Evolutionary conservation across 164 flowering plant genomes (phyloP).

Genomic region (Stephania yunnanensis): DNA sequence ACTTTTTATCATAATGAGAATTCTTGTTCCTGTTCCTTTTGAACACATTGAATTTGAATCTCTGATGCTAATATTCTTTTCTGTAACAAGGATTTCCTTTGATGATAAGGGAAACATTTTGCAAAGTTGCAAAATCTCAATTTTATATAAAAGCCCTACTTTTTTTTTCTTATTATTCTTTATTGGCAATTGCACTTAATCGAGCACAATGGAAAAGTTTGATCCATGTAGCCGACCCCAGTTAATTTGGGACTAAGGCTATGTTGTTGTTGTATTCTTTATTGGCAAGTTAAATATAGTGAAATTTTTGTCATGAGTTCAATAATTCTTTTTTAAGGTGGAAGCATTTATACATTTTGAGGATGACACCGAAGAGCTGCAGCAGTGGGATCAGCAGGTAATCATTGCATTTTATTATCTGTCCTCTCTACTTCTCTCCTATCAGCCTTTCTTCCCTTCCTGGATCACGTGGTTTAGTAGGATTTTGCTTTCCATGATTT

Average conservation of each 20-base stretch:
- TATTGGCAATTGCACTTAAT: too few species aligned
- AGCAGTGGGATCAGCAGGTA: conserved; percentile 99
- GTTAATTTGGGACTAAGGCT: too few species aligned
- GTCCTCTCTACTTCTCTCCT: not conserved
- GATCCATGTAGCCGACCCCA: too few species aligned
- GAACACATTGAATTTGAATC: not conserved
- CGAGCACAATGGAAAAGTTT: too few species aligned
- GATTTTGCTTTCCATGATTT: not conserved
- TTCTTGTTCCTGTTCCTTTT: not conserved
- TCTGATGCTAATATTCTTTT: not conserved
- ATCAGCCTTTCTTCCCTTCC: not conserved
- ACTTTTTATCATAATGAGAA: not conserved
- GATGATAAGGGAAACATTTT: not conserved
- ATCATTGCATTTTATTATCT: not conserved
- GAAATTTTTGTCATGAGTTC: not conserved
- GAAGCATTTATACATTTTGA: conserved; percentile 98
- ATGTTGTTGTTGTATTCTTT: too few species aligned
- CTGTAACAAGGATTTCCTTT: not conserved
- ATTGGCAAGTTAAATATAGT: not conserved
- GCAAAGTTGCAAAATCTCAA: not conserved
- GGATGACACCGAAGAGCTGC: conserved; percentile 94
- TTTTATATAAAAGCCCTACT: not conserved
- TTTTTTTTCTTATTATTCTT: not conserved
- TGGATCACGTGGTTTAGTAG: not conserved
- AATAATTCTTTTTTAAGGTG: conserved; percentile 39